A percentile compares a stretch with the other conserved stretches of the same genome.
Conservation (phyloP, 1,284 basidiomycete genomes). For the Rhodotorula sp. region DNA sequence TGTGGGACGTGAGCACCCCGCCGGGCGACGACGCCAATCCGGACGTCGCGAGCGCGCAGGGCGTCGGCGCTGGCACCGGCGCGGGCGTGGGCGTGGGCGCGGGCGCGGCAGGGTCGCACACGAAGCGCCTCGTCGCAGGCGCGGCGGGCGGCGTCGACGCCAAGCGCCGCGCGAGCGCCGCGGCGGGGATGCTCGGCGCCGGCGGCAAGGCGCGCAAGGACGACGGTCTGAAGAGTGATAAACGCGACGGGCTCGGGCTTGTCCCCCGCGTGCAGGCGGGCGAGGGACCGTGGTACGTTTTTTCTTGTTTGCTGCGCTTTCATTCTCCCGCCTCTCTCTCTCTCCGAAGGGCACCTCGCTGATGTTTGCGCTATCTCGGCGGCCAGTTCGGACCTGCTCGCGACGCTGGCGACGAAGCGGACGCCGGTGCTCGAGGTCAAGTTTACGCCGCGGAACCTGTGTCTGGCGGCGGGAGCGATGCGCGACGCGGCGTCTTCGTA, state of each 20-base stretch:
- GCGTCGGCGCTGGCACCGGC: not conserved
- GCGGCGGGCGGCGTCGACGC: slow-evolving; percentile 49
- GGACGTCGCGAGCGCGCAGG: slow-evolving; percentile 9
- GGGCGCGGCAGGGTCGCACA: no score
- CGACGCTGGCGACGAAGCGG: slow-evolving; percentile 91
- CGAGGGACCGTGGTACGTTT: slow-evolving; percentile 12
- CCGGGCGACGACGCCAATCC: slow-evolving; percentile 29
- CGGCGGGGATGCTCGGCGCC: not conserved
- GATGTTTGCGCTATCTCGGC: not conserved
- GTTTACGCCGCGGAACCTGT: slow-evolving; percentile 91
- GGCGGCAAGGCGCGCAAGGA: slow-evolving; percentile 3
- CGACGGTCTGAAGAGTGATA: not conserved
- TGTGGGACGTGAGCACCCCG: slow-evolving; percentile 87
- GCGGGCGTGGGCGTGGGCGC: not conserved
- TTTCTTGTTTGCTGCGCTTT: not conserved
- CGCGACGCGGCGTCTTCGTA: slow-evolving; percentile 8
- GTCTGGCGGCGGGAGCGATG: slow-evolving; percentile 72
- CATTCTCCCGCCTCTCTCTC: slow-evolving; percentile 9
- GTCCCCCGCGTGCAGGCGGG: not conserved
- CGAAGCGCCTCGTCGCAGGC: slow-evolving; percentile 44
- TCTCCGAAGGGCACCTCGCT: no score
- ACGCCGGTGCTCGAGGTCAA: slow-evolving; percentile 90
- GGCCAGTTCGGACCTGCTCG: slow-evolving; percentile 82
- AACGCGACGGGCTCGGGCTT: slow-evolving; percentile 1
- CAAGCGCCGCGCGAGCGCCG: slow-evolving; percentile 56